Percentiles rank a stretch among this genome's conserved stretches.
Evolutionary conservation across 2,329 filamentous ascomycete genomes (phyloP).

Genomic region (Aspergillus thermomutatus): DNA sequence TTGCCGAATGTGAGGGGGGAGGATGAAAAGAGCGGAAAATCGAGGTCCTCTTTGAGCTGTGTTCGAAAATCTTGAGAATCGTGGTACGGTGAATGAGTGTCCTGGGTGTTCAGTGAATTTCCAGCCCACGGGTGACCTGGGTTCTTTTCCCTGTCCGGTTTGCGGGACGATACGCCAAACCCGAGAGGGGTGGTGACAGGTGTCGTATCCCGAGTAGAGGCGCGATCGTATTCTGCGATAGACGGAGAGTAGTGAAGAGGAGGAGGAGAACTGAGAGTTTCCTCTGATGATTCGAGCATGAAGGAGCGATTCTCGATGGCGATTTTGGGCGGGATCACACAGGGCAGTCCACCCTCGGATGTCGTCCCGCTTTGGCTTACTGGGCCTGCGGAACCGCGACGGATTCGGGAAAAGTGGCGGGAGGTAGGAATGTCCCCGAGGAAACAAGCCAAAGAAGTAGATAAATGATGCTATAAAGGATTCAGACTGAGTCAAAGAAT

Average conservation of each 20-base stretch:
- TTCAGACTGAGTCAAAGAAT: background rate
- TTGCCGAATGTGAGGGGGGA: slow-evolving; percentile 31
- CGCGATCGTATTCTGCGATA: slow-evolving; percentile 45
- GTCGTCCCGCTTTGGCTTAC: slow-evolving; percentile 32
- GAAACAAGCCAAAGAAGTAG: slow-evolving; percentile 1
- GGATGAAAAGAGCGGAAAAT: slow-evolving; percentile 41
- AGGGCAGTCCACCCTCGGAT: slow-evolving; percentile 34
- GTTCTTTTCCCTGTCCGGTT: slow-evolving; percentile 42
- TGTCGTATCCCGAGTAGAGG: slow-evolving; percentile 50
- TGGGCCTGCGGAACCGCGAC: slow-evolving; percentile 26
- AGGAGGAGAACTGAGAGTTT: slow-evolving; percentile 40
- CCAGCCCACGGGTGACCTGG: slow-evolving; percentile 45
- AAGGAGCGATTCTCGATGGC: slow-evolving; percentile 33
- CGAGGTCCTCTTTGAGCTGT: slow-evolving; percentile 31
- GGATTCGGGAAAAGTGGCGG: slow-evolving; percentile 29
- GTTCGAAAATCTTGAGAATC: slow-evolving; percentile 27
- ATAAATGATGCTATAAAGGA: background rate
- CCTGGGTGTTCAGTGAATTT: slow-evolving; percentile 33
- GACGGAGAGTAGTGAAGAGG: slow-evolving; percentile 51
- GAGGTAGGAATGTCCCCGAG: slow-evolving; percentile 10
- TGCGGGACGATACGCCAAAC: slow-evolving; percentile 43
- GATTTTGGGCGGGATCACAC: slow-evolving; percentile 31
- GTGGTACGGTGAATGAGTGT: slow-evolving; percentile 28
- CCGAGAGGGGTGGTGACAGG: slow-evolving; percentile 49
- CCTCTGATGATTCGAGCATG: slow-evolving; percentile 54